These are phyloP conservation scores for Helianthus tuberosus DNA, from an alignment of 129 eudicot genomes.

Conservation along the genomic window DNA sequence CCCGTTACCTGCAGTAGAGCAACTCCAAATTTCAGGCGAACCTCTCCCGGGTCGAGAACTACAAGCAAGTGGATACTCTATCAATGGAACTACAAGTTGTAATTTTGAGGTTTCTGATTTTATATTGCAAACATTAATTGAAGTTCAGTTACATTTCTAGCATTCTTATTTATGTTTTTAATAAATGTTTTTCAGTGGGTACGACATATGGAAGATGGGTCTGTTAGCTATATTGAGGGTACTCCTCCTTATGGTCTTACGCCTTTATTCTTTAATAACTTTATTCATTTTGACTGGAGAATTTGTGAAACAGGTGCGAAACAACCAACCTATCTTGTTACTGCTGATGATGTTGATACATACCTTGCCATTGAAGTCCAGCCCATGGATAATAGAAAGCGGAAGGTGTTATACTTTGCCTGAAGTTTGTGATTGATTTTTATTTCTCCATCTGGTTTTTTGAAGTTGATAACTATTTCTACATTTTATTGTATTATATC, in stretches of 20 bases:
- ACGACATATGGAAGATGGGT: conserved; percentile 96
- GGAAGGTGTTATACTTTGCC: conserved; percentile 52
- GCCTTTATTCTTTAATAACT: not conserved
- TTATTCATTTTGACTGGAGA: conserved; percentile 16
- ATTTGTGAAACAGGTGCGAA: conserved; percentile 70
- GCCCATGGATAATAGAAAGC: conserved; percentile 89
- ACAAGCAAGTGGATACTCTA: conserved; percentile 81
- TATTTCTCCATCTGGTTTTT: not conserved
- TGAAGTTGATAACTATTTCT: not conserved
- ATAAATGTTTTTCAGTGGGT: conserved; percentile 73
- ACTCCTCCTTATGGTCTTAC: conserved; percentile 21
- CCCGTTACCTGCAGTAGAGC: conserved; percentile 86
- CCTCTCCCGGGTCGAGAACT: conserved; percentile 90
- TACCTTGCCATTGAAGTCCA: conserved; percentile 95
- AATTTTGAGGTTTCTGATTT: conserved; percentile 77
- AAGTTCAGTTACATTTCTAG: conserved; percentile 18
- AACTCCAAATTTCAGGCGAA: conserved; percentile 92
- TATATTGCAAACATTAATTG: conserved; percentile 1
- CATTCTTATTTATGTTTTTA: conserved; percentile 9
- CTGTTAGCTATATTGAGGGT: conserved; percentile 87
- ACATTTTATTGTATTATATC: not conserved
- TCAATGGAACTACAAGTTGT: conserved; percentile 96
- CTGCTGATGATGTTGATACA: conserved; percentile 91
- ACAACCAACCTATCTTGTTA: conserved; percentile 85
- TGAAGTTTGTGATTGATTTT: conserved; percentile 21